Conservation (phyloP, 1,284 basidiomycete genomes). For the Phellopilus nigrolimitatus region DNA sequence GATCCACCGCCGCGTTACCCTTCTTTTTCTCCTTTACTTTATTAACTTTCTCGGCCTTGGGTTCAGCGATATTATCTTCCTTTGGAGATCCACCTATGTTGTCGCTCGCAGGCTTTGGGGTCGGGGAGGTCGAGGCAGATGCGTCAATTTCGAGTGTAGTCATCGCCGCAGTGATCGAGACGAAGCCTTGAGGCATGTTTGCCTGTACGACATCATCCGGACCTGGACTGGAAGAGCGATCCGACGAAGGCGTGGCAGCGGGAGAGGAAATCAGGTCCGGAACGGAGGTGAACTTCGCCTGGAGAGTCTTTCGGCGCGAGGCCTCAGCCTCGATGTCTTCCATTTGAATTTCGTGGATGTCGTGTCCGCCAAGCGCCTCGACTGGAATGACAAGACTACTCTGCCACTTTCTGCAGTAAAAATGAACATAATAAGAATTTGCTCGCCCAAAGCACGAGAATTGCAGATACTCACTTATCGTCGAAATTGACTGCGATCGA, state of each 20-base stretch:
- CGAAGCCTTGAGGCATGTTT: neutral
- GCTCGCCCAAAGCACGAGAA: neutral
- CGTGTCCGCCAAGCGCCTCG: conserved; percentile 11
- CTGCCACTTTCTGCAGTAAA: conserved; percentile 15
- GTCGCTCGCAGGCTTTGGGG: too few species aligned
- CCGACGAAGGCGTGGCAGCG: neutral
- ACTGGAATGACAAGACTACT: conserved; percentile 11
- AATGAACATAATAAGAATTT: neutral
- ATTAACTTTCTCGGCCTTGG: too few species aligned
- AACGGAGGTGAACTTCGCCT: neutral
- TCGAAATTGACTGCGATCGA: conserved; percentile 45
- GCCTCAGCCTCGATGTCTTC: conserved; percentile 7
- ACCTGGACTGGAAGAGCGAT: too few species aligned
- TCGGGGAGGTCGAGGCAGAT: neutral
- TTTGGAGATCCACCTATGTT: neutral
- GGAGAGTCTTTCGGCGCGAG: neutral
- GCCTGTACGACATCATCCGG: neutral
- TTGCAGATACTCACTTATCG: conserved; percentile 28
- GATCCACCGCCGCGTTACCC: neutral
- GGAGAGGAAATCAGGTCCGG: too few species aligned
- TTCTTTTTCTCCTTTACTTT: neutral
- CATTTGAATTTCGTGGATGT: conserved; percentile 17
- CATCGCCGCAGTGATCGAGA: conserved; percentile 3
- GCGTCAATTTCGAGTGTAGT: neutral
- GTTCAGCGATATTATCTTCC: neutral